Evolutionary conservation across 768 basidiomycete genomes (phyloP), one percentile per base, ranked within the genome.

Genomic region (Clitopilus hobsonii): DNA sequence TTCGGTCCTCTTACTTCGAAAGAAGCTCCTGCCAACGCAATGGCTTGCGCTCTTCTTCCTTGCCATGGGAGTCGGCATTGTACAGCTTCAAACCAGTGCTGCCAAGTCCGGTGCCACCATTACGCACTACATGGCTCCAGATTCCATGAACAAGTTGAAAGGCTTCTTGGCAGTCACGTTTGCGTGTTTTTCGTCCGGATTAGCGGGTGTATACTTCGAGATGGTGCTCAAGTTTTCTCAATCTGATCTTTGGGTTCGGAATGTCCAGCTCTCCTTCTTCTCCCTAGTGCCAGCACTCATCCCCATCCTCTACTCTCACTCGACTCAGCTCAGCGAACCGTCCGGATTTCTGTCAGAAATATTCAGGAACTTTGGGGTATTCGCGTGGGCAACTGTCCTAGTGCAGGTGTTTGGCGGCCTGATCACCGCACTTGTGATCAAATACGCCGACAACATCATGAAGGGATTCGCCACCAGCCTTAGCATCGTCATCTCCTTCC

Each of bases 181-280:
- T 13, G 94, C 96, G 0, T 98, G 96, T 74, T 85, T 96, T 67
- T 97, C 95, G 0, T 96, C 94, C 0, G 96, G 96, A 23, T 83
- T 98, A 45, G 95, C 95, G 0, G 95, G 95, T 5, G 95, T 98
- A 24, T 98, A 98, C 73, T 98, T 98, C 61, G 96, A 98, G 74
- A 94, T 96, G 89, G 94, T 94, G 29, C 76, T 95, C 60, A 98
- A 96, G 74, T 87, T 88, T 61, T 89, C 91, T 2, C 86, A 86
- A 61, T 80, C 86, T 3, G 93, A 97, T 71, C 78, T 98, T 10
- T 98, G 96, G 96, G 86, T 96, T 55, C 89, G 96, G 65, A 98
- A 98, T 68, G 89, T 96, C 57, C 96, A 98, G 69, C 81, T 98
- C 14, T 95, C 93, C 22, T 79, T 95, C 53, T 98, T 98, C 76